Evolutionary conservation across 257 asterid genomes (phyloP).

Genomic region (Phtheirospermum japonicum): DNA sequence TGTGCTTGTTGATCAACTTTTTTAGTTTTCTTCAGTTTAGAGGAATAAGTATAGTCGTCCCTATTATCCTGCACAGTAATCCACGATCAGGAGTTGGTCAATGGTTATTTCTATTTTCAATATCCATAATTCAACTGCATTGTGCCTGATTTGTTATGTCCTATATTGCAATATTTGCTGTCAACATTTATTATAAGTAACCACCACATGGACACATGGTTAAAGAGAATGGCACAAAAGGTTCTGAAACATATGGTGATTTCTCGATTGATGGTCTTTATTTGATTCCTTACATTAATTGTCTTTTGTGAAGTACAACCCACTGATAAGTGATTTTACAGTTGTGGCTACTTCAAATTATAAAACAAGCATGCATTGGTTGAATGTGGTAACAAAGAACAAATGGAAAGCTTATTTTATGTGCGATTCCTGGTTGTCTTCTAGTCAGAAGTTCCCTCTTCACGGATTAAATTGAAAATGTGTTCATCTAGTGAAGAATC

Average conservation of each 20-base stretch:
- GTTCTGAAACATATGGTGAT: not conserved
- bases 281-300: not conserved
- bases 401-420: slow-evolving; percentile 10
- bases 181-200: not conserved
- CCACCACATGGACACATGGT: slow-evolving; percentile 9
- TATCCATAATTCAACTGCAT: not conserved
- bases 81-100: slow-evolving; percentile 9
- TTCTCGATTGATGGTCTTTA: no score
- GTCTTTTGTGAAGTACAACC: not conserved
- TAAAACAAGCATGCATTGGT: slow-evolving; percentile 5
- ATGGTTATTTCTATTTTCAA: slow-evolving; percentile 18
- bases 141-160: slow-evolving; percentile 15
- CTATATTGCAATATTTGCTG: slow-evolving; percentile 14
- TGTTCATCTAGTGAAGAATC: not conserved
- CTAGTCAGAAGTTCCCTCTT: slow-evolving; percentile 5
- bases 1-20: slow-evolving; percentile 5
- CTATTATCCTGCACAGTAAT: slow-evolving; percentile 11
- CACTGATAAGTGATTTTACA: slow-evolving; percentile 6
- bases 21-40: not conserved
- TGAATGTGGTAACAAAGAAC: slow-evolving; percentile 14
- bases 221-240: slow-evolving; percentile 3
- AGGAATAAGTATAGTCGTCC: slow-evolving; percentile 1
- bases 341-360: slow-evolving; percentile 10
- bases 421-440: slow-evolving; percentile 6
- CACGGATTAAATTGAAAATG: slow-evolving; percentile 5